Conservation (phyloP, 306 rosid species). For the Cucumis melo region DNA sequence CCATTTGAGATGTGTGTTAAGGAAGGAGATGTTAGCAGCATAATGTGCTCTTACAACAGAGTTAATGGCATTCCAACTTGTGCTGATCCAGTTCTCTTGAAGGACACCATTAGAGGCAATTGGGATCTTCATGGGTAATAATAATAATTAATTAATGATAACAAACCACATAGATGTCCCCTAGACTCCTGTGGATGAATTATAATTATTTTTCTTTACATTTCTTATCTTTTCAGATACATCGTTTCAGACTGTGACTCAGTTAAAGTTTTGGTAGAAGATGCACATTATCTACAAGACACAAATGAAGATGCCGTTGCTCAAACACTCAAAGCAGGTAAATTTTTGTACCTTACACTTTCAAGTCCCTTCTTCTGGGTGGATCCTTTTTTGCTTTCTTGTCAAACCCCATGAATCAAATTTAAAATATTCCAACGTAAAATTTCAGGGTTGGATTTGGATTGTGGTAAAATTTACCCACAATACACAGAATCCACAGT, state of each 20-base stretch:
- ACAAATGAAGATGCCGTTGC: slow-evolving; percentile 87
- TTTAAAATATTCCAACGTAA: neutral
- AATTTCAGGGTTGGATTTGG: slow-evolving; percentile 64
- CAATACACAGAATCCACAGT: slow-evolving; percentile 48
- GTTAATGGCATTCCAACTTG: slow-evolving; percentile 83
- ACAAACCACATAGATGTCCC: neutral
- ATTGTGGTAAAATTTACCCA: slow-evolving; percentile 45
- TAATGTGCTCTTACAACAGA: slow-evolving; percentile 81
- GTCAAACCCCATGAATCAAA: neutral
- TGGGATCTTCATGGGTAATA: slow-evolving; percentile 75
- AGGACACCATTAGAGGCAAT: slow-evolving; percentile 51
- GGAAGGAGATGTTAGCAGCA: slow-evolving; percentile 77
- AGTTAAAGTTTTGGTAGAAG: slow-evolving; percentile 37
- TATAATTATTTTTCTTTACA: too few relatives aligned
- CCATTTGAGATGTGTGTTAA: slow-evolving; percentile 67
- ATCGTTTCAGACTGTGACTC: slow-evolving; percentile 84
- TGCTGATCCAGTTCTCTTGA: slow-evolving; percentile 70
- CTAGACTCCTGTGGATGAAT: neutral
- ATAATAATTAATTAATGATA: neutral
- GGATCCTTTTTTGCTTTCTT: neutral
- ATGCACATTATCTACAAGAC: slow-evolving; percentile 33
- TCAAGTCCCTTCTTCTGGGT: neutral
- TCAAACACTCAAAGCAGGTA: slow-evolving; percentile 71
- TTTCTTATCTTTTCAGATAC: slow-evolving; percentile 23
- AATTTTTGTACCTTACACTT: neutral